Conservation (phyloP, 306 rosid genomes). For the Cyclanthera cordifolia region DNA sequence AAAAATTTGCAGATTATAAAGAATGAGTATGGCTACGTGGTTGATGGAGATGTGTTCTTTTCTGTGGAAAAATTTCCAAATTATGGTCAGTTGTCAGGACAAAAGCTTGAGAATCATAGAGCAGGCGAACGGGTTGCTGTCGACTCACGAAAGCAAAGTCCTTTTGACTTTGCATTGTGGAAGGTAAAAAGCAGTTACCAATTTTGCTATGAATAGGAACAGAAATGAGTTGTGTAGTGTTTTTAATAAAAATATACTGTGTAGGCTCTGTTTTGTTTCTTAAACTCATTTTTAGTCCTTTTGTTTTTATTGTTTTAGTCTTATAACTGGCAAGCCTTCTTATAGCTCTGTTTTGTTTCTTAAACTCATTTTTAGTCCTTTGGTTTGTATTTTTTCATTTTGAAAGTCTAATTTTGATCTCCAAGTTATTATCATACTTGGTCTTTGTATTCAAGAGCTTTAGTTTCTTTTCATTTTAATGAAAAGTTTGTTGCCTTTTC, state of each 20-base stretch:
- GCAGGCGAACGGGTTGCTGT: slow-evolving; percentile 93
- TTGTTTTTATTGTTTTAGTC: too few relatives aligned
- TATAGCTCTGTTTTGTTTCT: too few relatives aligned
- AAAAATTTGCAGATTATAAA: slow-evolving; percentile 57
- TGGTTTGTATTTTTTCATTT: too few relatives aligned
- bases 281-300: too few relatives aligned
- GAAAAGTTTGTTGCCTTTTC: too few relatives aligned
- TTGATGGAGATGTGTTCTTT: slow-evolving; percentile 86
- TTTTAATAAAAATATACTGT: slow-evolving; percentile 6
- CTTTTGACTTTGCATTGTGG: slow-evolving; percentile 94
- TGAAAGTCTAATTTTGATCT: too few relatives aligned
- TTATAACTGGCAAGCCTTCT: too few relatives aligned
- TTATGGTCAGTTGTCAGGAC: slow-evolving; percentile 80
- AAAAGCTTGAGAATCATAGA: slow-evolving; percentile 60
- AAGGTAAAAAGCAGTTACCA: slow-evolving; percentile 39
- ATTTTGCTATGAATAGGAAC: slow-evolving; percentile 5
- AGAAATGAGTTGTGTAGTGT: slow-evolving; percentile 2
- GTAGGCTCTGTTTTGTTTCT: too few relatives aligned
- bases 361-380: too few relatives aligned
- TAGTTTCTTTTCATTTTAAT: too few relatives aligned
- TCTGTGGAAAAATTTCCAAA: slow-evolving; percentile 70
- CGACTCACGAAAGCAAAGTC: slow-evolving; percentile 72
- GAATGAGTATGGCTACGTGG: slow-evolving; percentile 53
- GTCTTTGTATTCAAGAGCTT: too few relatives aligned
- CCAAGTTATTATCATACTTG: too few relatives aligned